Conservation (phyloP, 2,329 filamentous ascomycete genomes). For the Fusarium pseudograminearum region DNA sequence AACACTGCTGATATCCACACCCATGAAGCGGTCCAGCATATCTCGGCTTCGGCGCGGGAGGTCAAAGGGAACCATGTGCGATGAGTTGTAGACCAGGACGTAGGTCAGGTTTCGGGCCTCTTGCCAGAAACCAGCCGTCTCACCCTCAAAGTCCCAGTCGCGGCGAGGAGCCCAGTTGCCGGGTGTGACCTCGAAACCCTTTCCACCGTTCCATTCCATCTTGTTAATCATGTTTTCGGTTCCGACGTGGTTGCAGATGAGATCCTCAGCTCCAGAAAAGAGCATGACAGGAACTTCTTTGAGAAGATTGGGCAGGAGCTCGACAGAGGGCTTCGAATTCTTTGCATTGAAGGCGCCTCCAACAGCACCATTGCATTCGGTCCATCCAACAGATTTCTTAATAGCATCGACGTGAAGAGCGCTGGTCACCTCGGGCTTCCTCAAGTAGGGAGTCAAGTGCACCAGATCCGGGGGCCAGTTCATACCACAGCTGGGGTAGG, state of each 20-base stretch:
- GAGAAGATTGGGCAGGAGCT: slow-evolving; percentile 82
- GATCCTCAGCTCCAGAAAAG: slow-evolving; percentile 92
- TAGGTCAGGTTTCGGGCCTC: slow-evolving; percentile 95
- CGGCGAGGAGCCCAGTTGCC: slow-evolving; percentile 92
- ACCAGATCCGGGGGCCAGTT: slow-evolving; percentile 94
- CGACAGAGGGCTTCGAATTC: slow-evolving; percentile 78
- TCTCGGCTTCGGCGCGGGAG: slow-evolving; percentile 87
- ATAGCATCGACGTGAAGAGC: slow-evolving; percentile 86
- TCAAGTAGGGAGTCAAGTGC: slow-evolving; percentile 84
- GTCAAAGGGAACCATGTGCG: slow-evolving; percentile 98
- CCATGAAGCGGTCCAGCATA: slow-evolving; percentile 98
- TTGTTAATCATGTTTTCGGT: slow-evolving; percentile 92
- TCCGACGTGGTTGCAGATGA: slow-evolving; percentile 97
- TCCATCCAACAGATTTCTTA: slow-evolving; percentile 85
- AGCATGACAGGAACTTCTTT: slow-evolving; percentile 82
- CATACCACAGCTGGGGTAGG: slow-evolving; percentile 90
- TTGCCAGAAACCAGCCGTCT: slow-evolving; percentile 92
- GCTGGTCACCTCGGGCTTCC: slow-evolving; percentile 78
- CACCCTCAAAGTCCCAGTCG: slow-evolving; percentile 93
- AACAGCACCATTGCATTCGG: slow-evolving; percentile 87
- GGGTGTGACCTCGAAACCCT: slow-evolving; percentile 88
- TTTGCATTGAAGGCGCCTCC: slow-evolving; percentile 75
- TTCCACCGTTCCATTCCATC: slow-evolving; percentile 91
- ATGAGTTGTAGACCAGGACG: slow-evolving; percentile 93
- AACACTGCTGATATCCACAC: slow-evolving; percentile 89